These are phyloP conservation scores for Trametes sp. DNA, from an alignment of 1,284 basidiomycete genomes.

Conservation along the genomic window DNA sequence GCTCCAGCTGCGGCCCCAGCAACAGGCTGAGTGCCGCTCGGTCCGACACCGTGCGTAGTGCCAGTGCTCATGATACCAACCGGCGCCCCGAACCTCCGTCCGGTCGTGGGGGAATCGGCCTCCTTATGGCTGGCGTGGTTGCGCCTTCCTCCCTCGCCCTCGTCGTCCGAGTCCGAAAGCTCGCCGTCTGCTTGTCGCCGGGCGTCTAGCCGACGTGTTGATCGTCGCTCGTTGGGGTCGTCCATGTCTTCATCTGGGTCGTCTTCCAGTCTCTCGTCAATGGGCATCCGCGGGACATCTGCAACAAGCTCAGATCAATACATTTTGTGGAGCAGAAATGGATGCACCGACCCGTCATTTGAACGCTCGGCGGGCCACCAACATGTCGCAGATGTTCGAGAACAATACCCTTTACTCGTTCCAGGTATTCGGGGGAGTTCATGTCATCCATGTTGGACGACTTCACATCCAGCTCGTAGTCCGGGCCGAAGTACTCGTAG, in stretches of 20 bases:
- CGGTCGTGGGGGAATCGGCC: conserved; percentile 50
- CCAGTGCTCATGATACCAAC: conserved; percentile 74
- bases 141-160: conserved; percentile 81
- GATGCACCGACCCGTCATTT: conserved; percentile 73
- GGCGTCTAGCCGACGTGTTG: conserved; percentile 74
- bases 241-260: conserved; percentile 85
- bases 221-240: conserved; percentile 76
- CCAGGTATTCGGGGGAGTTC: conserved; percentile 93
- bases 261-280: conserved; percentile 83
- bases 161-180: conserved; percentile 86
- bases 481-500: conserved; percentile 99
- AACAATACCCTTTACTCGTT: conserved; percentile 92
- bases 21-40: conserved; percentile 70
- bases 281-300: conserved; percentile 83
- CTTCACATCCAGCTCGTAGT: conserved; percentile 97
- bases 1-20: conserved; percentile 38
- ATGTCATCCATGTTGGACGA: conserved; percentile 96
- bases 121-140: conserved; percentile 69
- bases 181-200: conserved; percentile 82
- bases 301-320: conserved; percentile 9
- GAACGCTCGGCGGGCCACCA: conserved; percentile 89
- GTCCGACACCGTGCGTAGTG: conserved; percentile 72
- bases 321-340: background rate
- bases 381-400: conserved; percentile 89
- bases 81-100: conserved; percentile 70